These are phyloP conservation scores for Penicillium sp. DNA, from an alignment of 2,329 filamentous ascomycete genomes.

Conservation along the genomic window DNA sequence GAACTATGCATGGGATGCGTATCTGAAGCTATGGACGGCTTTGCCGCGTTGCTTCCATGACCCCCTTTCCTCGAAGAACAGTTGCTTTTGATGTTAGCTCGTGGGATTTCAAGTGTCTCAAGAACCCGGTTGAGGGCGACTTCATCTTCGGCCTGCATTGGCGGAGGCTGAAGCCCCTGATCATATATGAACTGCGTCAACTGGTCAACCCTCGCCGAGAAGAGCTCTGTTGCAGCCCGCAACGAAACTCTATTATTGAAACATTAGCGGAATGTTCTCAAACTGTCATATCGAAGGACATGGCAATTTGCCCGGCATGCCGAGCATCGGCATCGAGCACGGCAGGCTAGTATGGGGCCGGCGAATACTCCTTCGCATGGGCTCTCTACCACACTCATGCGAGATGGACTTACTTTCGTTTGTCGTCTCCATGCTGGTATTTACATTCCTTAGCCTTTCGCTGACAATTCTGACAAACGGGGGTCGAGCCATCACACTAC, in stretches of 20 bases:
- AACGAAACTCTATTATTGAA: conserved; percentile 27
- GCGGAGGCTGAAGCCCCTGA: conserved; percentile 35
- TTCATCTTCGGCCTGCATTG: conserved; percentile 36
- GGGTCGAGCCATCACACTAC: conserved; percentile 35
- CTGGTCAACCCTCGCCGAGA: conserved; percentile 35
- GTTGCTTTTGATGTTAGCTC: conserved; percentile 16
- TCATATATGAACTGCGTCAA: conserved; percentile 39
- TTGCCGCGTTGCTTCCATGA: not conserved
- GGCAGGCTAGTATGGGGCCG: not conserved
- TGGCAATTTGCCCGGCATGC: not conserved
- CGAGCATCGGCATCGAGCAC: not conserved
- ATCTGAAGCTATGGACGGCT: not conserved
- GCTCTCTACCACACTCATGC: not conserved
- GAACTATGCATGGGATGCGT: conserved; percentile 14
- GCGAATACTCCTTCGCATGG: not conserved
- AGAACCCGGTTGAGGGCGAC: conserved; percentile 34
- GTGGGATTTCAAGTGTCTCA: conserved; percentile 33
- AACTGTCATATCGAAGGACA: not conserved
- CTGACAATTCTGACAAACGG: conserved; percentile 35
- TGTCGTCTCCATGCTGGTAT: conserved; percentile 37
- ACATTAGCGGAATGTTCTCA: conserved; percentile 1
- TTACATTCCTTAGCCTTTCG: conserved; percentile 36
- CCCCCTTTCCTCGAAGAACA: not conserved
- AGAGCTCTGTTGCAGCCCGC: conserved; percentile 33
- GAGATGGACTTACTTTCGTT: conserved; percentile 32